Percentiles rank a stretch among this genome's conserved stretches.
These are phyloP conservation scores for Lasiodiplodia gonubiensis DNA, from an alignment of 2,329 filamentous ascomycete species.

Conservation along the genomic window DNA sequence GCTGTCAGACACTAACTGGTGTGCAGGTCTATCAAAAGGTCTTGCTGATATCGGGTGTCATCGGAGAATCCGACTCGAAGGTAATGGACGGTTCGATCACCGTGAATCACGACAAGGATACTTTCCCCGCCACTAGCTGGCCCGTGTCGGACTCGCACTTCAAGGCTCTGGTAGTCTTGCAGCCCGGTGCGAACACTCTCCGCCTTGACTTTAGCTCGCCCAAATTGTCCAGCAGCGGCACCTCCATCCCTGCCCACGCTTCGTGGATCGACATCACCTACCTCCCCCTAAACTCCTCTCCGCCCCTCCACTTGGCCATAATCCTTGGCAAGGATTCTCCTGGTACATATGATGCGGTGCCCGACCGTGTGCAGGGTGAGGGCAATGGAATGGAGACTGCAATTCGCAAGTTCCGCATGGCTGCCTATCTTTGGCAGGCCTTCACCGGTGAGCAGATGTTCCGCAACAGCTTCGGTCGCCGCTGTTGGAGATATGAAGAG, in stretches of 20 bases:
- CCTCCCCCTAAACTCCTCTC: conserved; percentile 76
- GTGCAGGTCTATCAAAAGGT: conserved; percentile 87
- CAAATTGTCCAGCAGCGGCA: conserved; percentile 73
- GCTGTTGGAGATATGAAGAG: conserved; percentile 90
- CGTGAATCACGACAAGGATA: conserved; percentile 81
- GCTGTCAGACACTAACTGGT: conserved; percentile 9
- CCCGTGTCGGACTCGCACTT: conserved; percentile 89
- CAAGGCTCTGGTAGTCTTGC: conserved; percentile 88
- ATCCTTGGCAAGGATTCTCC: conserved; percentile 87
- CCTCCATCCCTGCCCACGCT: conserved; percentile 73
- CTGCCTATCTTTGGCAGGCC: conserved; percentile 94
- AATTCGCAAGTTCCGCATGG: conserved; percentile 89
- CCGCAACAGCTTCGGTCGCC: conserved; percentile 82
- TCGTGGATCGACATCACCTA: conserved; percentile 85
- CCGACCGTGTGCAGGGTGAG: conserved; percentile 75
- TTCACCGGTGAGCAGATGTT: conserved; percentile 98
- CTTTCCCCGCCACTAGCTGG: conserved; percentile 82
- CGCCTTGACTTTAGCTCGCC: conserved; percentile 87
- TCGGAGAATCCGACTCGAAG: conserved; percentile 73
- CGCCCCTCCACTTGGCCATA: conserved; percentile 88
- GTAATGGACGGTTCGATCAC: conserved; percentile 79
- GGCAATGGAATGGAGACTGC: conserved; percentile 82
- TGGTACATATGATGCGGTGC: conserved; percentile 81
- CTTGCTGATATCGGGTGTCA: conserved; percentile 78
- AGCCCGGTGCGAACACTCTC: conserved; percentile 85